These are phyloP conservation scores for Lichtheimia ramosa DNA, from an alignment of 371 early-diverging fungal species.

Conservation along the genomic window DNA sequence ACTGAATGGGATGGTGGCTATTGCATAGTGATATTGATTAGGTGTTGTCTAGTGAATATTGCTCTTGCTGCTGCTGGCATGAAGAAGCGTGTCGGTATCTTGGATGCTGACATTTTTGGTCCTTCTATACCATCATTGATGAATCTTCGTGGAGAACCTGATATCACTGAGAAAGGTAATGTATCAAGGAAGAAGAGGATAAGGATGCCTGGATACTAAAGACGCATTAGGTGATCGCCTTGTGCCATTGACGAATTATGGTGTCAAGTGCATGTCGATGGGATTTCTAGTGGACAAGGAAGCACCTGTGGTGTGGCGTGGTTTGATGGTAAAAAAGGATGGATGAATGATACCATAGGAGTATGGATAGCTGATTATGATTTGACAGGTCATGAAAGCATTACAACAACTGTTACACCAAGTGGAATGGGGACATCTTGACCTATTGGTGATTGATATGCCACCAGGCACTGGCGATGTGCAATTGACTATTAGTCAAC, in stretches of 20 bases:
- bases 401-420: conserved; percentile 84
- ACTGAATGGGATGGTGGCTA: not conserved
- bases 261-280: conserved; percentile 91
- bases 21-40: not conserved
- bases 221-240: conserved; percentile 50
- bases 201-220: not conserved
- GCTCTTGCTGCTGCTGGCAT: conserved; percentile 71
- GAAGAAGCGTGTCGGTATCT: conserved; percentile 69
- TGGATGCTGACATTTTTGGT: conserved; percentile 92
- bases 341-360: not conserved
- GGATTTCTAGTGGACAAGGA: conserved; percentile 82
- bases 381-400: conserved; percentile 81
- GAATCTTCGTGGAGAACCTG: conserved; percentile 78
- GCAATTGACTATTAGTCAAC: conserved; percentile 83
- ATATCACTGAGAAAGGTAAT: conserved; percentile 57
- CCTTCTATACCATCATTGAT: conserved; percentile 87
- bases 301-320: conserved; percentile 88
- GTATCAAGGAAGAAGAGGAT: not conserved
- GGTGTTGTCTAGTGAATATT: conserved; percentile 63
- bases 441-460: conserved; percentile 87
- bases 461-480: conserved; percentile 94
- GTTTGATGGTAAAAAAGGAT: conserved; percentile 84
- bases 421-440: conserved; percentile 80
- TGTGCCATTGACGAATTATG: conserved; percentile 77
- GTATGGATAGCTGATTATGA: not conserved